Percentiles rank a stretch among this genome's conserved stretches.
Evolutionary conservation across 2,329 filamentous ascomycete species (phyloP).

Genomic region (Monilinia laxa): DNA sequence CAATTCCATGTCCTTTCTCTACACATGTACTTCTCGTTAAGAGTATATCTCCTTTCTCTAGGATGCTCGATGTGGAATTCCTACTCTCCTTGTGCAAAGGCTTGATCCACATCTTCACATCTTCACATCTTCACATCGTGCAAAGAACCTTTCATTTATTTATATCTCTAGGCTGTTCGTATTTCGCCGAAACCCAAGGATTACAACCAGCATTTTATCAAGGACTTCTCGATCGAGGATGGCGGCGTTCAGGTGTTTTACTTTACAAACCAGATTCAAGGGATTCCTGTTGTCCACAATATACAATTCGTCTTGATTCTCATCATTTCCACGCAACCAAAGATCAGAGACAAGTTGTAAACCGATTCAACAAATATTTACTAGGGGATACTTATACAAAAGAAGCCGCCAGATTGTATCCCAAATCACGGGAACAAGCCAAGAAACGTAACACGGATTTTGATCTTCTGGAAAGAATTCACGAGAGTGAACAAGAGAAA

Average conservation of each 20-base stretch:
- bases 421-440: conserved; percentile 64
- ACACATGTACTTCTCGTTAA: neutral
- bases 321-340: conserved; percentile 62
- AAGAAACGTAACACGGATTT: conserved; percentile 67
- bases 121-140: neutral
- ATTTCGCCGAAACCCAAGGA: conserved; percentile 63
- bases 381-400: conserved; percentile 66
- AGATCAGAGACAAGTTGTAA: conserved; percentile 73
- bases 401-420: conserved; percentile 62
- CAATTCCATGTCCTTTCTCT: neutral
- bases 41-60: neutral
- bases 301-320: conserved; percentile 73
- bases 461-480: conserved; percentile 63
- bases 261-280: conserved; percentile 78
- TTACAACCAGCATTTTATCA: conserved; percentile 70
- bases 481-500: conserved; percentile 59
- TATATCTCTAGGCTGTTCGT: conserved; percentile 57
- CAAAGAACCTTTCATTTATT: neutral
- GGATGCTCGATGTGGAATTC: neutral
- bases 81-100: neutral
- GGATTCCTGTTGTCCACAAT: conserved; percentile 88
- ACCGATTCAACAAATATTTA: conserved; percentile 72
- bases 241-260: conserved; percentile 70
- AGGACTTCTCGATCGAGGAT: conserved; percentile 68
- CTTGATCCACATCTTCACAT: neutral